phyloP scores from a whole-genome alignment of 768 basidiomycete species.

The Leccinum aurantiacum region DNA sequence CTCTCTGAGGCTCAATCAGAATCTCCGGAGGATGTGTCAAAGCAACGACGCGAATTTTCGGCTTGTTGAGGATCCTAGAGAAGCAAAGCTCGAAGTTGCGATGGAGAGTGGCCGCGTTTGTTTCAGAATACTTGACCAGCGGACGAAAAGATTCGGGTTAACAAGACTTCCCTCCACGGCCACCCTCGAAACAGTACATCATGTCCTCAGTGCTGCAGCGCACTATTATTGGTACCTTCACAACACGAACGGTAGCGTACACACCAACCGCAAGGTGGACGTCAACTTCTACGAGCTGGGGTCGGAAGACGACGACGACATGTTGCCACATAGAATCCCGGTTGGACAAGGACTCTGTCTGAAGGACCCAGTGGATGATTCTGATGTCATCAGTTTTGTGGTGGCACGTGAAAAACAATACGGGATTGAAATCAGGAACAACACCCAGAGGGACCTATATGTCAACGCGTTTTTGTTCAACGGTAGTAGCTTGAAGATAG shows the following conservation, averaged over 20 bases:
- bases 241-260: neutral
- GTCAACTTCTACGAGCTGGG: constrained; percentile 16
- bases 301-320: constrained; percentile 1
- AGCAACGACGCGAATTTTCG: neutral
- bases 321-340: neutral
- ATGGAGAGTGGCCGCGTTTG: neutral
- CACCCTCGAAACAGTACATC: neutral
- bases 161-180: neutral
- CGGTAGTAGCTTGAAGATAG: constrained; percentile 35
- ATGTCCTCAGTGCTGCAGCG: constrained; percentile 13
- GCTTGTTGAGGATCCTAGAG: neutral
- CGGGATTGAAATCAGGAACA: constrained; percentile 39
- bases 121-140: constrained; percentile 3
- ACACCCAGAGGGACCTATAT: constrained; percentile 34
- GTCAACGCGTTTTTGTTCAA: constrained; percentile 46
- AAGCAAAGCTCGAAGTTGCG: constrained; percentile 3
- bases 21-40: too few species aligned
- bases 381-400: constrained; percentile 16
- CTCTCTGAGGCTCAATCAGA: neutral
- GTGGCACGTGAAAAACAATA: constrained; percentile 29
- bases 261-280: neutral
- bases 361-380: neutral
- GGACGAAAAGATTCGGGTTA: constrained; percentile 1
- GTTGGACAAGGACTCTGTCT: constrained; percentile 1
- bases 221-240: constrained; percentile 25